Evolutionary conservation across 257 asterid genomes (phyloP), one percentile per base, ranked within the genome.

Genomic region (Eucommia ulmoides): DNA sequence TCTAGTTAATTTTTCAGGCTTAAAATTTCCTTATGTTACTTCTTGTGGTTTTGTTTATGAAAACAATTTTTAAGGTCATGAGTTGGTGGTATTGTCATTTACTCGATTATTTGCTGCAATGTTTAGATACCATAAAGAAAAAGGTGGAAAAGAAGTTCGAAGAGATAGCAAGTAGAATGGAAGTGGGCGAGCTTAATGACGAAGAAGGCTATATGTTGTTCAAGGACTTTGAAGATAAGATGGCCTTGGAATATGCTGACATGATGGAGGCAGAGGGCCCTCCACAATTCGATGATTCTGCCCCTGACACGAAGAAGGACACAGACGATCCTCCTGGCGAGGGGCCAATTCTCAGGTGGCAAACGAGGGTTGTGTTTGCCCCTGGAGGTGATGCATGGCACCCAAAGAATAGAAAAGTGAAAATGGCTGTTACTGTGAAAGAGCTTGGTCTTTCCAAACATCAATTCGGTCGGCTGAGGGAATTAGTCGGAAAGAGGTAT

Each of bases 361-460:
- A 58, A 69, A 76, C 96, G 18, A 72, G 93, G 21, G 83, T 73
- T 61, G 96, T 89, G 55, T 62, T 85, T 52, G 55, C 74, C 59
- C 98, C 94, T 16, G 98, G 98, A 21, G 88, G 86, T 63, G 96
- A 89, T 67, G 71, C 93, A 55, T 89, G 96, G 98, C 98, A 89
- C 60, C 94, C 96, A 0, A 85, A 85, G 65, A 82, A 85, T 46
- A 68, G 96, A 49, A 78, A 76, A 77, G 98, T 78, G 23, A 82
- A 80, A 70, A 33, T 85, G 69, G 62, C 86, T 60, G 88, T 78
- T 48, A 78, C 92, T 9, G 98, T 89, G 44, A 80, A 82, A 70
- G 94, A 82, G 76, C 74, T 82, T 35, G 98, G 93, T 41, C 66
- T 89, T 16, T 76, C 88, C 4, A 85, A 79, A 67, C 78, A 76